Conservation (phyloP, 148 eudicot species). For the Chenopodium suecicum region DNA sequence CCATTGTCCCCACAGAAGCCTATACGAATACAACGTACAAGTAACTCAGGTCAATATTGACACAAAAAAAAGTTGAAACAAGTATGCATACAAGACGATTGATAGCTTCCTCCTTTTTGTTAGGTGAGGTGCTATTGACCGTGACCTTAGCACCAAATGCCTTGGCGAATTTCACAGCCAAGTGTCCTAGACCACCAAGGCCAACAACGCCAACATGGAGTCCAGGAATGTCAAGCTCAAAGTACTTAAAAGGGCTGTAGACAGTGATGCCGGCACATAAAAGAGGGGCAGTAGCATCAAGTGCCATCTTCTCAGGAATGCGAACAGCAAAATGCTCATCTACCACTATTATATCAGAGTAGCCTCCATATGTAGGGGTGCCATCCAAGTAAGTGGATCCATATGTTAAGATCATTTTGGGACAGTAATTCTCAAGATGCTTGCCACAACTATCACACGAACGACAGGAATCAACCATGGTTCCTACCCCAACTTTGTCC, state of each 20-base stretch:
- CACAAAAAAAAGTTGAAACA: not conserved
- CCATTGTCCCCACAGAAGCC: slow-evolving; percentile 36
- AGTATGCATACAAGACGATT: too few relatives aligned
- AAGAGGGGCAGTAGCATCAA: slow-evolving; percentile 29
- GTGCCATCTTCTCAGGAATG: slow-evolving; percentile 25
- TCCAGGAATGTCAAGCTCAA: slow-evolving; percentile 27
- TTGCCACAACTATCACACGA: not conserved
- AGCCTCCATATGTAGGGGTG: slow-evolving; percentile 32
- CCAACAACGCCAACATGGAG: slow-evolving; percentile 29
- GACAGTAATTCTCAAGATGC: not conserved
- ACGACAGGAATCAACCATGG: not conserved
- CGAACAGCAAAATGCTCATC: slow-evolving; percentile 29
- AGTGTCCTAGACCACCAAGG: too few relatives aligned
- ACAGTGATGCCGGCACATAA: slow-evolving; percentile 33
- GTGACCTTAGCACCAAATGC: too few relatives aligned
- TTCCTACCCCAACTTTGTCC: not conserved
- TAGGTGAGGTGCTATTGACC: too few relatives aligned
- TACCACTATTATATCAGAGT: slow-evolving; percentile 29
- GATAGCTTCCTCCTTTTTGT: too few relatives aligned
- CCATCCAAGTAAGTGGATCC: not conserved
- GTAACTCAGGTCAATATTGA: not conserved
- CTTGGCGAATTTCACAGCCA: too few relatives aligned
- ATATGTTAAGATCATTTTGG: not conserved
- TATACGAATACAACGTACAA: not conserved
- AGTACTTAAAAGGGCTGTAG: slow-evolving; percentile 29